Evolutionary conservation across 306 rosid genomes (phyloP).

Genomic region (Casuarina glauca): DNA sequence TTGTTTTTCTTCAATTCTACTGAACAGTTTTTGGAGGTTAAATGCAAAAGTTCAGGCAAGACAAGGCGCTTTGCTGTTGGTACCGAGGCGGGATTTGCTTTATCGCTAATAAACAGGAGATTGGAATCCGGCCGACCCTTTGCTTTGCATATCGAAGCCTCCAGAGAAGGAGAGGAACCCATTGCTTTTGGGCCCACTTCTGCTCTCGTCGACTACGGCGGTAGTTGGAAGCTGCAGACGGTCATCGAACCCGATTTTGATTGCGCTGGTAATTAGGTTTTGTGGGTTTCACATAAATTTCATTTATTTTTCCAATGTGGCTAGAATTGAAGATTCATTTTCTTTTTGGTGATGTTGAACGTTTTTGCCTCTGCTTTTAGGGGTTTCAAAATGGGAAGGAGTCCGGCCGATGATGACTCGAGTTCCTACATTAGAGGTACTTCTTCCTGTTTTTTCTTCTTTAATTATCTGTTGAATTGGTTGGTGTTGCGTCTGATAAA

Average conservation of each 20-base stretch:
- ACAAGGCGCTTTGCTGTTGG: slow-evolving; percentile 66
- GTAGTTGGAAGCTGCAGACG: slow-evolving; percentile 64
- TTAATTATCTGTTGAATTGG: background rate
- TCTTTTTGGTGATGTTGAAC: background rate
- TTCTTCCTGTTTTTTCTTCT: background rate
- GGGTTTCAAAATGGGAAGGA: background rate
- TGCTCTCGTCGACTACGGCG: slow-evolving; percentile 49
- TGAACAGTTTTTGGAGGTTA: slow-evolving; percentile 58
- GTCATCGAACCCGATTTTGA: slow-evolving; percentile 33
- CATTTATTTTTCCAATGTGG: background rate
- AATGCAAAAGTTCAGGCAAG: slow-evolving; percentile 58
- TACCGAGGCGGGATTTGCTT: slow-evolving; percentile 69
- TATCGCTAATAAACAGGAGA: slow-evolving; percentile 54
- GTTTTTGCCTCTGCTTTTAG: background rate
- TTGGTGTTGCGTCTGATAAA: background rate
- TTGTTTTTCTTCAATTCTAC: slow-evolving; percentile 14
- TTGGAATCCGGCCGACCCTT: slow-evolving; percentile 25
- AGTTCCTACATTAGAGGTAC: background rate
- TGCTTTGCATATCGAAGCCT: slow-evolving; percentile 64
- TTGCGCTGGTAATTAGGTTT: slow-evolving; percentile 17
- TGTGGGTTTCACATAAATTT: background rate
- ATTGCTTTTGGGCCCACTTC: slow-evolving; percentile 70
- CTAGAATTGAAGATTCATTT: background rate
- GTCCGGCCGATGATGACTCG: background rate
- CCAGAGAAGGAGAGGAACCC: slow-evolving; percentile 63